A percentile compares a stretch with the other conserved stretches of the same genome.
These are phyloP conservation scores for Sideroxylon spinosum DNA, from an alignment of 179 eudicot species.

Conservation along the genomic window DNA sequence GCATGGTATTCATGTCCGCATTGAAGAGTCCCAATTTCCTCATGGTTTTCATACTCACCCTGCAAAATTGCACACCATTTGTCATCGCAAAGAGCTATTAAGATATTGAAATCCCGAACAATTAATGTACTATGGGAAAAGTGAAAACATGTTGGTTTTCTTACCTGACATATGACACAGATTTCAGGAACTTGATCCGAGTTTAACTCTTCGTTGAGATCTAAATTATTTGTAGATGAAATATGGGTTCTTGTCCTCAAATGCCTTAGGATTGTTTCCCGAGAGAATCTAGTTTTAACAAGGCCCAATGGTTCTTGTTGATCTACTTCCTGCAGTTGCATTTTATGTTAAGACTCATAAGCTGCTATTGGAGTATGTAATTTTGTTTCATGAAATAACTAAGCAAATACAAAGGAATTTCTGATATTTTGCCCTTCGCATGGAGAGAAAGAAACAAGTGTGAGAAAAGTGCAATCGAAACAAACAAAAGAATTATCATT, in stretches of 20 bases:
- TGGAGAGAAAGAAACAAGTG: neutral
- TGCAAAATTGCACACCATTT: conserved; percentile 9
- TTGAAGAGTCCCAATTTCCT: conserved; percentile 32
- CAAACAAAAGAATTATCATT: no score
- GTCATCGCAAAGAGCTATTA: neutral
- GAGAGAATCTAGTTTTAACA: neutral
- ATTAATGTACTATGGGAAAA: neutral
- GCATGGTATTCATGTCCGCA: conserved; percentile 58
- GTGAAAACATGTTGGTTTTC: neutral
- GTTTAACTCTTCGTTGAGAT: neutral
- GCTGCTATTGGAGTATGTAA: no score
- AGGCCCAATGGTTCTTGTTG: neutral
- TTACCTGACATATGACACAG: conserved; percentile 8
- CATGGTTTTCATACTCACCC: conserved; percentile 36
- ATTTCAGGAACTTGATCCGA: conserved; percentile 4
- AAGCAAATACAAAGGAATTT: neutral
- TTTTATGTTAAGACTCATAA: neutral
- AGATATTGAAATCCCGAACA: neutral
- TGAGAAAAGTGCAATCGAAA: neutral
- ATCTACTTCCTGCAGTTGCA: neutral
- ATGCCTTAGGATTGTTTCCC: conserved; percentile 4
- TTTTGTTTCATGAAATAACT: neutral
- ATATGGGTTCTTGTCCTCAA: neutral
- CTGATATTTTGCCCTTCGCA: neutral
- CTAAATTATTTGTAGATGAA: neutral